phyloP scores from a whole-genome alignment of 2,329 filamentous ascomycete species.

The Penicillium sp. region DNA sequence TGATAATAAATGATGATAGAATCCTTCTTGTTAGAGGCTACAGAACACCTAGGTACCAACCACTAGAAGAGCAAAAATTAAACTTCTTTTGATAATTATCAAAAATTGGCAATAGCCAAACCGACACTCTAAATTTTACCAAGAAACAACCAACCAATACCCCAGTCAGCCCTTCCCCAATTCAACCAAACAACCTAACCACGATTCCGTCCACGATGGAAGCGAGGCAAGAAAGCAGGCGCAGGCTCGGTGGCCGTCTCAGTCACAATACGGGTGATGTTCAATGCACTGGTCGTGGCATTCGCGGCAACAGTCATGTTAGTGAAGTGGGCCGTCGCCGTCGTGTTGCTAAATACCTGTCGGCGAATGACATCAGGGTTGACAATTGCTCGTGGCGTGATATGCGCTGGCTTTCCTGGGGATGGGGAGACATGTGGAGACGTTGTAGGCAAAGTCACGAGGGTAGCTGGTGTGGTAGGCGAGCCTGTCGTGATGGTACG shows the following conservation, averaged over 20 bases:
- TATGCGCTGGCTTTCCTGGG: neutral
- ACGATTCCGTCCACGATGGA: conserved; percentile 1
- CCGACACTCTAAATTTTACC: neutral
- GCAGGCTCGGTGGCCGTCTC: conserved; percentile 1
- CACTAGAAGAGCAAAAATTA: neutral
- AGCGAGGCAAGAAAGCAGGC: conserved; percentile 3
- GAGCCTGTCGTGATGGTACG: neutral
- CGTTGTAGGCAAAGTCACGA: neutral
- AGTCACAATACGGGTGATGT: neutral
- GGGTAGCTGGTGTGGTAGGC: neutral
- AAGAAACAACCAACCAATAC: neutral
- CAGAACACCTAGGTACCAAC: too few relatives aligned
- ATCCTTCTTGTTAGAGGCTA: too few relatives aligned
- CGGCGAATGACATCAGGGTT: conserved; percentile 3
- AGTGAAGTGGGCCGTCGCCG: neutral
- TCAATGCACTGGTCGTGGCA: conserved; percentile 1
- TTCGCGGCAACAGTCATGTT: neutral
- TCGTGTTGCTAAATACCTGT: neutral
- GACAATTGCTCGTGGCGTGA: conserved; percentile 1
- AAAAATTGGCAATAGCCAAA: neutral
- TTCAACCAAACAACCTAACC: neutral
- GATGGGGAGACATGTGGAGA: neutral
- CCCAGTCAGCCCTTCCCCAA: neutral
- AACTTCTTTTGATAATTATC: neutral
- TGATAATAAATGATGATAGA: too few relatives aligned